Conservation (phyloP, 805 yeast species). For the Jamesozyma piceae region DNA sequence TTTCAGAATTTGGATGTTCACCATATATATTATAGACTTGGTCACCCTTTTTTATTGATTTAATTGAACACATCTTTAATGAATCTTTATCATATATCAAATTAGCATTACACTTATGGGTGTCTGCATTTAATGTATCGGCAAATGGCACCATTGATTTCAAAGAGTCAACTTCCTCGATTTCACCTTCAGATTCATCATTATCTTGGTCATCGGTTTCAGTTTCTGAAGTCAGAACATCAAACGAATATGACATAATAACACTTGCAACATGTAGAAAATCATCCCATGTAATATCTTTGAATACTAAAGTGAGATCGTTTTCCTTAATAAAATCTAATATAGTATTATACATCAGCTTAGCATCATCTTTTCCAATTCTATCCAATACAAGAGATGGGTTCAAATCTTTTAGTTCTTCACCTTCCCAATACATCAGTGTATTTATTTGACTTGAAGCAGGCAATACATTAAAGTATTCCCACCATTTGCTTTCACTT, state of each 20-base stretch:
- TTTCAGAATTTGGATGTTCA: constrained; percentile 83
- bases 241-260: constrained; percentile 87
- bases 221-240: constrained; percentile 43
- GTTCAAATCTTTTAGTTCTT: constrained; percentile 44
- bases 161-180: constrained; percentile 35
- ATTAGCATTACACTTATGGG: constrained; percentile 65
- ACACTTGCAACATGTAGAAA: constrained; percentile 69
- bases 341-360: constrained; percentile 44
- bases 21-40: constrained; percentile 88
- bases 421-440: constrained; percentile 70
- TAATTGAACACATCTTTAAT: constrained; percentile 65
- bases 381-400: constrained; percentile 68
- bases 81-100: constrained; percentile 40
- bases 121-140: constrained; percentile 82
- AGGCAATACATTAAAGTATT: constrained; percentile 70
- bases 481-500: constrained; percentile 49
- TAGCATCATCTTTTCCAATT: constrained; percentile 63
- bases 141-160: constrained; percentile 93
- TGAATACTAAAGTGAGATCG: constrained; percentile 23
- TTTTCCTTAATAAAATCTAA: constrained; percentile 10
- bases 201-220: constrained; percentile 26
- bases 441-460: constrained; percentile 40
- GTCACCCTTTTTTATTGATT: constrained; percentile 49
- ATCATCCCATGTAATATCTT: constrained; percentile 40
- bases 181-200: constrained; percentile 30